phyloP scores from a whole-genome alignment of 352 stramenopile genomes.

The Phytophthora aleatoria region DNA sequence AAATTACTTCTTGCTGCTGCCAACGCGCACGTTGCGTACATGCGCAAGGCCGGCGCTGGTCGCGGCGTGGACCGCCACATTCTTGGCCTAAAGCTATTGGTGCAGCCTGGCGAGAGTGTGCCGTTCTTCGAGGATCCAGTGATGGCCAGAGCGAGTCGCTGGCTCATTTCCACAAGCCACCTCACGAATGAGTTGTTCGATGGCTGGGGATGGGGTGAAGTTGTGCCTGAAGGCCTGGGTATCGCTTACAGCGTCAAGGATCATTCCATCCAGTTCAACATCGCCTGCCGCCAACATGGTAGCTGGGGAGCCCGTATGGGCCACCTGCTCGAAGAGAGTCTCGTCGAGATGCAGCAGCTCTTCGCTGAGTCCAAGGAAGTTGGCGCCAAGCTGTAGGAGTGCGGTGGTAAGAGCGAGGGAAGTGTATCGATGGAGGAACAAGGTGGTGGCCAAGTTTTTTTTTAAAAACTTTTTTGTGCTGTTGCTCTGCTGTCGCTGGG shows the following conservation, averaged over 20 bases:
- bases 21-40: conserved; percentile 67
- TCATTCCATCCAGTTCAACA: conserved; percentile 83
- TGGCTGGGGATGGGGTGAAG: conserved; percentile 84
- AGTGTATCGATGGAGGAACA: too few relatives aligned
- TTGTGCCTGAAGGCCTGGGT: conserved; percentile 77
- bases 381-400: conserved; percentile 49
- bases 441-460: too few relatives aligned
- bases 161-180: conserved; percentile 83
- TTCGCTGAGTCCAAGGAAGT: conserved; percentile 38
- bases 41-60: conserved; percentile 71
- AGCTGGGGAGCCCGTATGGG: conserved; percentile 65
- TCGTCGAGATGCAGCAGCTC: conserved; percentile 81
- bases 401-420: background rate
- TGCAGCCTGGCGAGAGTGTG: conserved; percentile 52
- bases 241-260: conserved; percentile 87
- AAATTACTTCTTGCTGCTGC: conserved; percentile 47
- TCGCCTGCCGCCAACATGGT: conserved; percentile 65
- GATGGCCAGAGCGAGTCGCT: conserved; percentile 71
- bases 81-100: conserved; percentile 84
- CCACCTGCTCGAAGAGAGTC: conserved; percentile 75
- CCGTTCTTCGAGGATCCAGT: conserved; percentile 76
- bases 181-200: conserved; percentile 85
- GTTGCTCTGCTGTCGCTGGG: too few relatives aligned
- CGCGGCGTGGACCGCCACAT: conserved; percentile 94
- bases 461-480: too few relatives aligned